These are phyloP conservation scores for Alternaria solani DNA, from an alignment of 2,329 filamentous ascomycete genomes.

Conservation along the genomic window DNA sequence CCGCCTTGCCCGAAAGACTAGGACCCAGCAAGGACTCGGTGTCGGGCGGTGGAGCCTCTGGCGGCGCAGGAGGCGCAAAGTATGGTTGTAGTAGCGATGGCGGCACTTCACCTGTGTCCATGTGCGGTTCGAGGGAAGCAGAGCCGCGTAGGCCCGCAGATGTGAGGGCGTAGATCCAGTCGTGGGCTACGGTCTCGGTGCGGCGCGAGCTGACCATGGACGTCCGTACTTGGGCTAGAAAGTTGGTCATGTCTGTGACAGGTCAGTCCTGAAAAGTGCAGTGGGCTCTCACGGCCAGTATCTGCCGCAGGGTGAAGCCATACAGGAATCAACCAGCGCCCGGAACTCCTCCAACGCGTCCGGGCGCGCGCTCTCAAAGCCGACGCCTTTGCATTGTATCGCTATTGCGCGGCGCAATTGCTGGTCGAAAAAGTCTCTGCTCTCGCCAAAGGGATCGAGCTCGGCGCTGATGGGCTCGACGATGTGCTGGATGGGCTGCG, in stretches of 20 bases:
- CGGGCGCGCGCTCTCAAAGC: constrained; percentile 64
- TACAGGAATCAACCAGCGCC: constrained; percentile 67
- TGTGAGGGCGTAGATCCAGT: constrained; percentile 65
- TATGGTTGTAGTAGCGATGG: constrained; percentile 49
- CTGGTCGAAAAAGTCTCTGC: constrained; percentile 62
- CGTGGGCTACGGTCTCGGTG: constrained; percentile 63
- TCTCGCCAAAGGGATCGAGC: constrained; percentile 46
- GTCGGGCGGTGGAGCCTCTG: constrained; percentile 52
- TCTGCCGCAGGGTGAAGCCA: constrained; percentile 40
- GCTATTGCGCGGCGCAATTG: constrained; percentile 65
- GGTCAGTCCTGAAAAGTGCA: constrained; percentile 24
- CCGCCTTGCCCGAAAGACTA: constrained; percentile 57
- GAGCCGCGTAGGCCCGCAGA: constrained; percentile 51
- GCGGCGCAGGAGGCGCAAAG: constrained; percentile 53
- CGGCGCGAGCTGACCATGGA: constrained; percentile 67
- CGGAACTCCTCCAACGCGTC: constrained; percentile 66
- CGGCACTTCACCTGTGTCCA: constrained; percentile 52
- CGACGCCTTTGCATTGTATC: constrained; percentile 59
- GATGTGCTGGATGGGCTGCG: constrained; percentile 44
- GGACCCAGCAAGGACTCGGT: constrained; percentile 61
- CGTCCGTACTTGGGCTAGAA: constrained; percentile 62
- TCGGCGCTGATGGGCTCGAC: constrained; percentile 48
- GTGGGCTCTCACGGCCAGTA: constrained; percentile 12
- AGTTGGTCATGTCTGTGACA: constrained; percentile 61
- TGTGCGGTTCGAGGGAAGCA: constrained; percentile 50